Evolutionary conservation across 2,329 filamentous ascomycete genomes (phyloP).

Genomic region (Fusarium euwallaceae): DNA sequence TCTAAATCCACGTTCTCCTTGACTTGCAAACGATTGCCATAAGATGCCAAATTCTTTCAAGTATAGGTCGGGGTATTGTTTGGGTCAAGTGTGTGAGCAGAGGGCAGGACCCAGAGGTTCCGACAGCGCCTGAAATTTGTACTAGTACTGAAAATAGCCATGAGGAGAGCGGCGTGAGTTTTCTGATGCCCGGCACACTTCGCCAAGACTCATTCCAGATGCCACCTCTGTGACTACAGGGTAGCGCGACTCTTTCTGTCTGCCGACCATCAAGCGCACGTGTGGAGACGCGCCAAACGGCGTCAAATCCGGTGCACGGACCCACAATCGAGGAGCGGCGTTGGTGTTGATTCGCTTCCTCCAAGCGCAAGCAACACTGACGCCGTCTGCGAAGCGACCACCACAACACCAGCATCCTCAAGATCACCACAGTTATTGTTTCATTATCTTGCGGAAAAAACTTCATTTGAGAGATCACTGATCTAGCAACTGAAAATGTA

Average conservation of each 20-base stretch:
- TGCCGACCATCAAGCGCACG: not conserved
- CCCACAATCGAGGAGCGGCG: not conserved
- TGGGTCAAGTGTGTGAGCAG: not conserved
- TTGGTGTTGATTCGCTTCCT: not conserved
- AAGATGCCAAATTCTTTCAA: not conserved
- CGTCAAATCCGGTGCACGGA: not conserved
- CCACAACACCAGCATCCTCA: not conserved
- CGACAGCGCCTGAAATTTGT: too few relatives aligned
- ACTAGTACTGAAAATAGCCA: fast-evolving
- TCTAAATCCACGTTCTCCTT: too few relatives aligned
- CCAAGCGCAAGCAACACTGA: not conserved
- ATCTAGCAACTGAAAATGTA: not conserved
- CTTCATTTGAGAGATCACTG: too few relatives aligned
- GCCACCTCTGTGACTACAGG: not conserved
- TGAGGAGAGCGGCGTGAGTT: not conserved
- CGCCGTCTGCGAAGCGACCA: not conserved
- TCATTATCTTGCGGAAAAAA: not conserved
- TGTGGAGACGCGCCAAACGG: not conserved
- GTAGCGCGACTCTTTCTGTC: not conserved
- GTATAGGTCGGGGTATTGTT: too few relatives aligned
- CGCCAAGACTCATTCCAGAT: too few relatives aligned
- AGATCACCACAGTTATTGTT: not conserved
- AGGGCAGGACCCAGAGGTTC: not conserved
- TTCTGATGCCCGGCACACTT: not conserved
- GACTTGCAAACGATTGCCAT: not conserved